Conservation (phyloP, 2,329 filamentous ascomycete genomes). For the Diplodia intermedia region DNA sequence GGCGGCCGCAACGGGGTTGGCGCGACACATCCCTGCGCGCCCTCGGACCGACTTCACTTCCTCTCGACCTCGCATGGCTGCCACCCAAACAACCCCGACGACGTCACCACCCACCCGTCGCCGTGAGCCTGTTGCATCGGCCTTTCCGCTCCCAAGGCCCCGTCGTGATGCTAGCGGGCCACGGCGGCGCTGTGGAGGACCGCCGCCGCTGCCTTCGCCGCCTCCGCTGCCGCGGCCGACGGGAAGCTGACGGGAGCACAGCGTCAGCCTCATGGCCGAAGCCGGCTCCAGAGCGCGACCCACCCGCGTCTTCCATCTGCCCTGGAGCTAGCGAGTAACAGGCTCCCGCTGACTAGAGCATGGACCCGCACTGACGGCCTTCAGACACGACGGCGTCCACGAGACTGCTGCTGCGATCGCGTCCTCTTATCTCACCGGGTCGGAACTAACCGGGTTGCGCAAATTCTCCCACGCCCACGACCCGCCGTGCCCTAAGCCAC, state of each 20-base stretch:
- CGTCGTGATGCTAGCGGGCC: background rate
- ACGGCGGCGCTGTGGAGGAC: background rate
- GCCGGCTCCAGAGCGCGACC: conserved; percentile 23
- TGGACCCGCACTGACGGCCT: conserved; percentile 31
- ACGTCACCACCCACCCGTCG: conserved; percentile 9
- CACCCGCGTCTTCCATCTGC: conserved; percentile 16
- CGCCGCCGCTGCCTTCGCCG: background rate
- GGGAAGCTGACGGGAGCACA: conserved; percentile 14
- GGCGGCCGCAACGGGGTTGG: background rate
- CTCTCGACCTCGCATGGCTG: conserved; percentile 16
- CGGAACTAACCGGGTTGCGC: conserved; percentile 28
- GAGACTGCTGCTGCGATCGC: conserved; percentile 1
- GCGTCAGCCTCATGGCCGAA: conserved; percentile 19
- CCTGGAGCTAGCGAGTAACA: conserved; percentile 22
- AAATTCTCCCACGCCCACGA: conserved; percentile 7
- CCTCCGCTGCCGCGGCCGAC: conserved; percentile 21
- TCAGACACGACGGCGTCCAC: conserved; percentile 30
- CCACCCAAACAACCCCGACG: background rate
- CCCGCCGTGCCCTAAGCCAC: conserved; percentile 7
- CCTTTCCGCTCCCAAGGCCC: background rate
- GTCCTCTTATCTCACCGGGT: conserved; percentile 26
- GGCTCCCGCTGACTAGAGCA: conserved; percentile 21
- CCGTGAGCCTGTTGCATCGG: background rate
- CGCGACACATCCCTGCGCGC: conserved; percentile 13
- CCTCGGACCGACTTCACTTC: conserved; percentile 20